These are phyloP conservation scores for Cruciata laevipes DNA, from an alignment of 257 asterid genomes.

Conservation along the genomic window DNA sequence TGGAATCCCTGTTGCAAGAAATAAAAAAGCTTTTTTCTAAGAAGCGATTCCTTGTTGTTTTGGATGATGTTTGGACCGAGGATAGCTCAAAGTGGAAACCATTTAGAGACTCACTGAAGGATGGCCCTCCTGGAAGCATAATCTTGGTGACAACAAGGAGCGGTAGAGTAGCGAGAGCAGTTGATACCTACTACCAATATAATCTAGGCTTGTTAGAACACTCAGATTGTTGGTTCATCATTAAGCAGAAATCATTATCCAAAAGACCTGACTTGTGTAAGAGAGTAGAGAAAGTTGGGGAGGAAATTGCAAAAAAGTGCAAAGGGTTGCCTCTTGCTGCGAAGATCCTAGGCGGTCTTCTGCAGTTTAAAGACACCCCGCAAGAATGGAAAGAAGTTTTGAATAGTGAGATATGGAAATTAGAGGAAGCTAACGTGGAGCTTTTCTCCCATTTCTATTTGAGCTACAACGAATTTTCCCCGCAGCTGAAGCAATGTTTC, in stretches of 20 bases:
- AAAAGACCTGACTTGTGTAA: neutral
- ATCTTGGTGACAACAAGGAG: neutral
- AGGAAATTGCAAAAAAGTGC: neutral
- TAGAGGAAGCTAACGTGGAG: neutral
- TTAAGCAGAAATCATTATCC: neutral
- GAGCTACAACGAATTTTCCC: neutral
- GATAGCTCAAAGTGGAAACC: neutral
- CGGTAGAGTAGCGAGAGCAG: neutral
- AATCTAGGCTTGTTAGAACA: neutral
- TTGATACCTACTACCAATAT: neutral
- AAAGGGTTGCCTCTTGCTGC: neutral
- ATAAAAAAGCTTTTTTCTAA: neutral
- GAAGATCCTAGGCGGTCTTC: neutral
- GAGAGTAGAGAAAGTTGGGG: neutral
- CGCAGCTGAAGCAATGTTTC: neutral
- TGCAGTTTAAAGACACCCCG: neutral
- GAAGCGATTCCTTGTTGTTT: neutral
- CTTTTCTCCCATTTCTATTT: slow-evolving; percentile 1
- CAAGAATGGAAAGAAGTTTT: neutral
- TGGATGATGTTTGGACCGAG: neutral
- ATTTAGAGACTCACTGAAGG: neutral
- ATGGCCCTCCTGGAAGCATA: neutral
- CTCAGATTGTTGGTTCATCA: slow-evolving; percentile 12
- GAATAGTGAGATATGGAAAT: neutral
- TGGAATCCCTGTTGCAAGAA: neutral